A percentile compares a stretch with the other conserved stretches of the same genome.
Evolutionary conservation across 352 stramenopile species (phyloP).

Genomic region (Phytophthora citricola): DNA sequence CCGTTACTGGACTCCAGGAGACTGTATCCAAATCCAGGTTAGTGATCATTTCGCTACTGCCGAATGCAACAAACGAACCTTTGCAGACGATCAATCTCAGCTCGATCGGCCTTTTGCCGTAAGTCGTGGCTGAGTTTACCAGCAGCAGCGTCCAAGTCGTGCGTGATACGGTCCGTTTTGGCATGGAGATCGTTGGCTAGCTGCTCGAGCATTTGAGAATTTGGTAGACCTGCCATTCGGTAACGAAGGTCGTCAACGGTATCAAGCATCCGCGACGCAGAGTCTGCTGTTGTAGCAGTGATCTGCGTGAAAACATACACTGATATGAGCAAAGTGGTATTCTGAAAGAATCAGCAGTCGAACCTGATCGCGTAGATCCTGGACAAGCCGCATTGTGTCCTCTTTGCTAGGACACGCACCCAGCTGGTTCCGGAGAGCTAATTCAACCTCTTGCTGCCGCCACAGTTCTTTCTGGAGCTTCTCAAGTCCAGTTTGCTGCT

Average conservation of each 20-base stretch:
- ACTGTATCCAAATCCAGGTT: slow-evolving; percentile 10
- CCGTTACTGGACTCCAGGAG: slow-evolving; percentile 39
- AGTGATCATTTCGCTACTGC: neutral
- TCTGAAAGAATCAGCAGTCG: neutral
- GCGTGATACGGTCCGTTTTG: slow-evolving; percentile 37
- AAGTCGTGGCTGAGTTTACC: slow-evolving; percentile 30
- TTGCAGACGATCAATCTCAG: slow-evolving; percentile 58
- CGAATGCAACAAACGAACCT: slow-evolving; percentile 18
- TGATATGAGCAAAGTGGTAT: neutral
- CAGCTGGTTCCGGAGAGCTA: slow-evolving; percentile 52
- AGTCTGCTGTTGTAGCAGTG: slow-evolving; percentile 43
- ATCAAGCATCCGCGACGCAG: slow-evolving; percentile 48
- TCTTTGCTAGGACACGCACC: slow-evolving; percentile 64
- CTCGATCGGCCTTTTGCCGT: slow-evolving; percentile 52
- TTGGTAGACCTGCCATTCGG: slow-evolving; percentile 57
- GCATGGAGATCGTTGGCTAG: slow-evolving; percentile 48
- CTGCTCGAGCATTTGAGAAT: slow-evolving; percentile 52
- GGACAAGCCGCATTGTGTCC: slow-evolving; percentile 62
- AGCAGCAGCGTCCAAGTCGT: slow-evolving; percentile 25
- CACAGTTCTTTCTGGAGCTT: slow-evolving; percentile 54
- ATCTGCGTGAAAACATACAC: slow-evolving; percentile 37
- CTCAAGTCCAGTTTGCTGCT: slow-evolving; percentile 51
- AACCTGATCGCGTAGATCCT: slow-evolving; percentile 67
- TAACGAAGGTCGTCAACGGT: slow-evolving; percentile 59
- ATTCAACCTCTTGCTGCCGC: slow-evolving; percentile 52